phyloP scores from a whole-genome alignment of 2,329 filamentous ascomycete genomes.

The Phialophora verrucosa region DNA sequence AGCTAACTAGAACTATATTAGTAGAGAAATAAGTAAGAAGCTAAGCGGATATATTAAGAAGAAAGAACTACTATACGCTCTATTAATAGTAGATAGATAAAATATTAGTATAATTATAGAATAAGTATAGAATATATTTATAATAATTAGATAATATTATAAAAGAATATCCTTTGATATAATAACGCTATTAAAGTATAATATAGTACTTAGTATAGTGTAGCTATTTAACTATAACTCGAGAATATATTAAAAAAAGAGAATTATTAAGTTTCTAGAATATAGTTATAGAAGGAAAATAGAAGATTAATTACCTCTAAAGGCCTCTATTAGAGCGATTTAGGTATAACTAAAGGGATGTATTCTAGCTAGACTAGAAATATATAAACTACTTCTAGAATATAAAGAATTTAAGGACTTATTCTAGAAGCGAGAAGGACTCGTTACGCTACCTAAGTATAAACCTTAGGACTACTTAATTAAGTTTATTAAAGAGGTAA shows the following conservation, averaged over 20 bases:
- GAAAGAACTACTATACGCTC: no score
- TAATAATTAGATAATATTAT: background rate
- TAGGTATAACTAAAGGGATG: background rate
- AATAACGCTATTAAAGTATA: background rate
- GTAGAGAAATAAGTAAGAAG: no score
- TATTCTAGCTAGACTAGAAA: background rate
- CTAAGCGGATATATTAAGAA: no score
- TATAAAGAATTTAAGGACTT: background rate
- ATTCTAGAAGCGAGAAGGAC: background rate
- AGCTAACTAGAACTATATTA: no score
- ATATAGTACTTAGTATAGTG: background rate
- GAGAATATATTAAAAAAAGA: background rate
- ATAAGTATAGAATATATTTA: background rate
- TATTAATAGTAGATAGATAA: no score
- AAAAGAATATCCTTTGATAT: background rate
- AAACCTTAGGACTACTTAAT: background rate
- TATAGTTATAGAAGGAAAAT: background rate
- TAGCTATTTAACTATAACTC: background rate
- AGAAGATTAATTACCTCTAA: background rate
- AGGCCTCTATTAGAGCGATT: background rate
- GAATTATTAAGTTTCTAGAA: background rate
- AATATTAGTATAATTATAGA: no score
- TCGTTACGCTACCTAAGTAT: background rate
- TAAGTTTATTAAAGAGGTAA: background rate
- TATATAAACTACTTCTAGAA: background rate